Percentiles rank a stretch among this genome's conserved stretches.
phyloP scores from a whole-genome alignment of 257 asterid species.

The Pogostemon cablin region DNA sequence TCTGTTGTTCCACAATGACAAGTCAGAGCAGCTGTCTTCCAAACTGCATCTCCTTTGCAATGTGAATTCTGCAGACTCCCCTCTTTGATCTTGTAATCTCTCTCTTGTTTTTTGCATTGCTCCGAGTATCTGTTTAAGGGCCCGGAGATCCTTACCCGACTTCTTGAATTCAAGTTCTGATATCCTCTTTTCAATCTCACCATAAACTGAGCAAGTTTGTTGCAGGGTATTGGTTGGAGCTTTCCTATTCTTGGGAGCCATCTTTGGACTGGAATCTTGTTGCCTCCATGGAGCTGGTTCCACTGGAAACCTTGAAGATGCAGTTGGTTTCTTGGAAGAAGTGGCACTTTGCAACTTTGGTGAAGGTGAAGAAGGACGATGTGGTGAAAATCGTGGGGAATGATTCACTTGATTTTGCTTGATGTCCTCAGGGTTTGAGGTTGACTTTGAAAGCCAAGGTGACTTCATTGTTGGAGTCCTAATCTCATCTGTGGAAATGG shows the following conservation, averaged over 20 bases:
- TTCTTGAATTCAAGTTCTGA: constrained; percentile 75
- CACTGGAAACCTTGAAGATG: constrained; percentile 62
- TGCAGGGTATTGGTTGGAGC: constrained; percentile 39
- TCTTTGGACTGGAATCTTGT: constrained; percentile 48
- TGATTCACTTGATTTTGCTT: constrained; percentile 41
- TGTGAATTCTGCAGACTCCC: constrained; percentile 41
- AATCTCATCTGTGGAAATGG: constrained; percentile 40
- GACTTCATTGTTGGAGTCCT: constrained; percentile 39
- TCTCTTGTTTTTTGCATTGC: constrained; percentile 79
- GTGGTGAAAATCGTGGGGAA: constrained; percentile 44
- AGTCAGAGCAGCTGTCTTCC: constrained; percentile 33
- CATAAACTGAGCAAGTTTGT: constrained; percentile 66
- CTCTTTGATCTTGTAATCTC: constrained; percentile 50
- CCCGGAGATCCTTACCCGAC: constrained; percentile 88
- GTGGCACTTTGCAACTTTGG: constrained; percentile 37
- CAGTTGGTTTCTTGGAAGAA: constrained; percentile 40
- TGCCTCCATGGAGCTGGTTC: constrained; percentile 92
- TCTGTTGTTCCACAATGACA: constrained; percentile 36
- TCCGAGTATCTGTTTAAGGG: constrained; percentile 89
- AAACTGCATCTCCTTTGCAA: constrained; percentile 38
- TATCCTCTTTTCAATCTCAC: constrained; percentile 84
- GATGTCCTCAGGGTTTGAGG: constrained; percentile 39
- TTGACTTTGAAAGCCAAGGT: constrained; percentile 36
- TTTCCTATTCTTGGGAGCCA: constrained; percentile 42
- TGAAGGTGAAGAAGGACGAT: constrained; percentile 51